Evolutionary conservation across 352 stramenopile genomes (phyloP), one percentile per base, ranked within the genome.

Genomic region (Globisporangium lucens): DNA sequence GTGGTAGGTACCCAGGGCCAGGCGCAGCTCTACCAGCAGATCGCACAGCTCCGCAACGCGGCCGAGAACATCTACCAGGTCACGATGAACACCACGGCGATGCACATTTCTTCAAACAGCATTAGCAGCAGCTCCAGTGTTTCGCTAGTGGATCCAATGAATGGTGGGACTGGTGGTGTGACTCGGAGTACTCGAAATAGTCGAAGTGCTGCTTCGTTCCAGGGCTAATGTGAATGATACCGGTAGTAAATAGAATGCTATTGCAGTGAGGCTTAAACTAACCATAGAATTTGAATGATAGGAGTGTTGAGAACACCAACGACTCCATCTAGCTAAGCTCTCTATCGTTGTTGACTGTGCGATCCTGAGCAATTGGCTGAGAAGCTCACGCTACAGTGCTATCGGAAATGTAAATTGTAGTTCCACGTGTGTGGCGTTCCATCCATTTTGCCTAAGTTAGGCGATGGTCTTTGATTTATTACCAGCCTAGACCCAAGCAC

Each of bases 51-150:
- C 9, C 75, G 78, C 12, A 68, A 80, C 53, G 57, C 66, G 22
- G 78, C 78, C 27, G 78, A 87, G 49, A 82, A 75, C 58, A 63
- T 77, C 4, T 87, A 84, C 59, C 75, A 80, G 63, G 60, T 63
- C 41, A 27, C 64, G 3, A 63, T 65, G 64, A 49, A 56, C 41
- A 56, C 53, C 1, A 24, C 63, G 15, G 38, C 38, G 13, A 51
- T 53, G 36, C 61, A 66, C 10, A 51, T 64, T 9, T 49, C 41
- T 20, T 17, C 13, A 2, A 22, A 17, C 1, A 51, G 17, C 7
- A 5, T 12, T 5, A 30, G 27, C 5, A n/a, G 15, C 12, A 58
- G 22, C 24, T 38, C 27, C 13, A 15, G 4, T 22, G 15, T 27
- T 29, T 58, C 52, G 8, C 15, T 24, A 15, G 52, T n/a, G 15